These are phyloP conservation scores for Brettanomyces bruxellensis DNA, from an alignment of 805 yeast genomes.

Conservation along the genomic window DNA sequence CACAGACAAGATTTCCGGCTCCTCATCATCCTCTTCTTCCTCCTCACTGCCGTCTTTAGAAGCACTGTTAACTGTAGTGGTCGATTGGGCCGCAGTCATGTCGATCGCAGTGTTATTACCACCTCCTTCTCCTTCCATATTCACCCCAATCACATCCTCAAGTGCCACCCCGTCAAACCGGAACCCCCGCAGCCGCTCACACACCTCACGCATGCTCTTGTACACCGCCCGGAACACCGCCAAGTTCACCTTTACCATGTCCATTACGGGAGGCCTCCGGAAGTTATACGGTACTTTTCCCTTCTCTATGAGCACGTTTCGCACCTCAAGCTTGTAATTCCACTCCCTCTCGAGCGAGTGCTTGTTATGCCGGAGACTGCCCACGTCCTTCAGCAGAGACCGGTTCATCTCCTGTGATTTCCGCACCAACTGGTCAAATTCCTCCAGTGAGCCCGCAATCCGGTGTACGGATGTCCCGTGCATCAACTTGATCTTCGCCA, in stretches of 20 bases:
- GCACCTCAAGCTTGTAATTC: not conserved
- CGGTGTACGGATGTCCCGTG: not conserved
- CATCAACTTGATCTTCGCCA: not conserved
- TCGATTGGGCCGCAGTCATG: too few relatives aligned
- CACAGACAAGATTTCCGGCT: not conserved
- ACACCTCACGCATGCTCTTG: not conserved
- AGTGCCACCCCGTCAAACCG: not conserved
- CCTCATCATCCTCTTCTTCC: conserved; percentile 4
- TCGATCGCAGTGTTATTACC: too few relatives aligned
- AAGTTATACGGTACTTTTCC: not conserved
- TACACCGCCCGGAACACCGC: not conserved
- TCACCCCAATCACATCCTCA: not conserved
- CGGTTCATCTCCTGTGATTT: not conserved
- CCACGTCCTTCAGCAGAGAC: not conserved
- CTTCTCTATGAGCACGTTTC: not conserved
- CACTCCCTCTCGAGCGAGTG: not conserved
- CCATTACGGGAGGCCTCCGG: not conserved
- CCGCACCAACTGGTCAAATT: not conserved
- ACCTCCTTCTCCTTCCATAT: not conserved
- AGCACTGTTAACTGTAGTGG: too few relatives aligned
- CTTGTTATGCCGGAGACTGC: not conserved
- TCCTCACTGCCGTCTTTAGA: not conserved
- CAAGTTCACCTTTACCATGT: conserved; percentile 1
- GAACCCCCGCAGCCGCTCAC: not conserved
- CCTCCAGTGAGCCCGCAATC: not conserved